phyloP scores from a whole-genome alignment of 495 filamentous ascomycete species.

The Tuber borchii region DNA sequence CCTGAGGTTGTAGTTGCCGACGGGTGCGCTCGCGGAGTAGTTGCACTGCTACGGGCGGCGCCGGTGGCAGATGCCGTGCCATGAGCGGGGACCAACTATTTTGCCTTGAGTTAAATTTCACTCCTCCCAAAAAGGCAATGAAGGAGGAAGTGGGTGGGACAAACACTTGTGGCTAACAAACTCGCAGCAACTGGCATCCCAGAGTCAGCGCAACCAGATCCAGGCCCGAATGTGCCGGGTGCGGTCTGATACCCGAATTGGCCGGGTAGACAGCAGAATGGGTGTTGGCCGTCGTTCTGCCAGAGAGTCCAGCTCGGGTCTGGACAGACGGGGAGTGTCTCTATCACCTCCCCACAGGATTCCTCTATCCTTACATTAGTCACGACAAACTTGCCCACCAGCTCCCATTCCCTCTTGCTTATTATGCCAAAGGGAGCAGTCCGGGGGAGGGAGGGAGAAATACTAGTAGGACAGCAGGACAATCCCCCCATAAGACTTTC shows the following conservation, averaged over 20 bases:
- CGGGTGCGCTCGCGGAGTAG: background rate
- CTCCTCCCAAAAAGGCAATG: background rate
- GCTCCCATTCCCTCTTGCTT: background rate
- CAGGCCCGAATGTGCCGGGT: background rate
- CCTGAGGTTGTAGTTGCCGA: background rate
- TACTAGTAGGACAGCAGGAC: background rate
- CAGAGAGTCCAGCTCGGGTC: slow-evolving; percentile 3
- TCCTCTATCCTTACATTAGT: background rate
- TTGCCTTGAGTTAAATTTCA: background rate
- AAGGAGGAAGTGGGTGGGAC: background rate
- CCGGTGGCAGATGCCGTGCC: background rate
- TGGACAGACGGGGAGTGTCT: slow-evolving; percentile 16
- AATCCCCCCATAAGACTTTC: background rate
- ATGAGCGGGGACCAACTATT: background rate
- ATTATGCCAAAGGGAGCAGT: background rate
- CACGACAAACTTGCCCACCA: background rate
- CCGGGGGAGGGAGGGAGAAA: background rate
- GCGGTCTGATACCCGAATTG: slow-evolving; percentile 5
- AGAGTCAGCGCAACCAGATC: background rate
- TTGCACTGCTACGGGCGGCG: background rate
- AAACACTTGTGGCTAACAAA: background rate
- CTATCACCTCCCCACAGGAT: background rate
- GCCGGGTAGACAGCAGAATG: slow-evolving; percentile 5
- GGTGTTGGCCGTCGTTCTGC: background rate
- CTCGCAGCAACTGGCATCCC: background rate